These are phyloP conservation scores for Paramicrosporidium saccamoebae DNA, from an alignment of 371 early-diverging fungal genomes.

Conservation along the genomic window DNA sequence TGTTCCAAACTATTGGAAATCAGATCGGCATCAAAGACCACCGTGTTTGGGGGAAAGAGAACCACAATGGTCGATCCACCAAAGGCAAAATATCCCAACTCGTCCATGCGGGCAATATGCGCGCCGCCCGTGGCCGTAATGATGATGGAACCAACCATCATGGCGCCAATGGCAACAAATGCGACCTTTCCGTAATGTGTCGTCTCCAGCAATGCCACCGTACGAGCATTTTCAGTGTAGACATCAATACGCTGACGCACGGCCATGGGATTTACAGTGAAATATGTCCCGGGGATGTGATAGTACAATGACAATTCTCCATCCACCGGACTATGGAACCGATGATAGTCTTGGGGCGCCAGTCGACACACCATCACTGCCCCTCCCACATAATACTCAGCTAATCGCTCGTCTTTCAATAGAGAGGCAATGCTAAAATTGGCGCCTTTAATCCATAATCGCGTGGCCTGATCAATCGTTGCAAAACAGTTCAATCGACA, in stretches of 20 bases:
- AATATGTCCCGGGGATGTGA: constrained; percentile 27
- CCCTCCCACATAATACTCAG: constrained; percentile 18
- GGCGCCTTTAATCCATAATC: constrained; percentile 55
- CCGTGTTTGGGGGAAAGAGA: constrained; percentile 18
- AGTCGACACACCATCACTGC: constrained; percentile 35
- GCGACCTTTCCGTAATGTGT: constrained; percentile 33
- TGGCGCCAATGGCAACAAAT: constrained; percentile 35
- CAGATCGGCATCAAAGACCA: constrained; percentile 27
- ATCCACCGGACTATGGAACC: constrained; percentile 49
- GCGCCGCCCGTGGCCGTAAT: constrained; percentile 16
- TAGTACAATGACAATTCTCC: constrained; percentile 15
- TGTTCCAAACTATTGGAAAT: constrained; percentile 13
- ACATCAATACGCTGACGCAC: constrained; percentile 29
- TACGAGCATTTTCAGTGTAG: constrained; percentile 43
- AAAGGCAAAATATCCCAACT: constrained; percentile 46
- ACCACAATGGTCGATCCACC: constrained; percentile 40
- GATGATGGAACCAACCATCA: constrained; percentile 61
- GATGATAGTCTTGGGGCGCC: constrained; percentile 64
- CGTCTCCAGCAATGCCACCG: constrained; percentile 24
- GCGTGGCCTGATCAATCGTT: constrained; percentile 22
- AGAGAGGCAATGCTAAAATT: constrained; percentile 24
- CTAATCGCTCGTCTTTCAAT: constrained; percentile 13
- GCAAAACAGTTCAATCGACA: constrained; percentile 32
- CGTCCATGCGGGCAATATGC: constrained; percentile 23
- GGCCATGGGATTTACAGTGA: constrained; percentile 62